A percentile compares a stretch with the other conserved stretches of the same genome.
These are phyloP conservation scores for Cubamyces lactineus DNA, from an alignment of 768 basidiomycete species.

Conservation along the genomic window DNA sequence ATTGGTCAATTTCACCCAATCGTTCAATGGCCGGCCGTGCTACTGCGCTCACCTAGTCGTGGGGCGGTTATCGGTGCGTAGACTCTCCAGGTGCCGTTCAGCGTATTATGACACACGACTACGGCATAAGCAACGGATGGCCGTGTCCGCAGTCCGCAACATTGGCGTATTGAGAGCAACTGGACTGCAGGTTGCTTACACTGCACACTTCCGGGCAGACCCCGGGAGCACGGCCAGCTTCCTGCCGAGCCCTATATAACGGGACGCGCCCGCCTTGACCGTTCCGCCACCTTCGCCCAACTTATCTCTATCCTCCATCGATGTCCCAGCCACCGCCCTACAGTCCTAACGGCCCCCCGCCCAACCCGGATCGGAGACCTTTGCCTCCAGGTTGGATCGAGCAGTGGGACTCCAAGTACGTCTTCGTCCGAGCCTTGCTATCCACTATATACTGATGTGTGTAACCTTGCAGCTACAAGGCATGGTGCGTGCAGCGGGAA, in stretches of 20 bases:
- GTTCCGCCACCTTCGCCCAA: slow-evolving; percentile 13
- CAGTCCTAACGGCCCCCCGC: slow-evolving; percentile 25
- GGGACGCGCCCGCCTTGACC: slow-evolving; percentile 12
- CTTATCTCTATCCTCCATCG: slow-evolving; percentile 27
- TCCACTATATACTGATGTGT: slow-evolving; percentile 19
- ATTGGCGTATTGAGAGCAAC: not conserved
- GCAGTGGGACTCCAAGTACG: slow-evolving; percentile 71
- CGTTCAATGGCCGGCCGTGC: not conserved
- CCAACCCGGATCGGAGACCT: slow-evolving; percentile 51
- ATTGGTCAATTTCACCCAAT: not conserved
- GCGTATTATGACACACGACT: slow-evolving; percentile 1
- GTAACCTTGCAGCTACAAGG: slow-evolving; percentile 52
- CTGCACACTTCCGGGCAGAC: slow-evolving; percentile 5
- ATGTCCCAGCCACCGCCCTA: slow-evolving; percentile 51
- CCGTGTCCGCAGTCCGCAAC: slow-evolving; percentile 6
- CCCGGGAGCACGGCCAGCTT: slow-evolving; percentile 20
- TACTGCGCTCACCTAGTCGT: too few species aligned
- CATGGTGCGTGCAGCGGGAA: slow-evolving; percentile 52
- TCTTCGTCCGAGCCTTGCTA: slow-evolving; percentile 32
- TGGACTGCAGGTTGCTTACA: slow-evolving; percentile 12
- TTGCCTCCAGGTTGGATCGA: slow-evolving; percentile 71
- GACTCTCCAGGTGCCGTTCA: not conserved
- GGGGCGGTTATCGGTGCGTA: slow-evolving; percentile 1
- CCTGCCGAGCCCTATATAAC: slow-evolving; percentile 22
- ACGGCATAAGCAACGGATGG: slow-evolving; percentile 14